These are phyloP conservation scores for Shiraia sp. DNA, from an alignment of 2,329 filamentous ascomycete genomes.

Conservation along the genomic window DNA sequence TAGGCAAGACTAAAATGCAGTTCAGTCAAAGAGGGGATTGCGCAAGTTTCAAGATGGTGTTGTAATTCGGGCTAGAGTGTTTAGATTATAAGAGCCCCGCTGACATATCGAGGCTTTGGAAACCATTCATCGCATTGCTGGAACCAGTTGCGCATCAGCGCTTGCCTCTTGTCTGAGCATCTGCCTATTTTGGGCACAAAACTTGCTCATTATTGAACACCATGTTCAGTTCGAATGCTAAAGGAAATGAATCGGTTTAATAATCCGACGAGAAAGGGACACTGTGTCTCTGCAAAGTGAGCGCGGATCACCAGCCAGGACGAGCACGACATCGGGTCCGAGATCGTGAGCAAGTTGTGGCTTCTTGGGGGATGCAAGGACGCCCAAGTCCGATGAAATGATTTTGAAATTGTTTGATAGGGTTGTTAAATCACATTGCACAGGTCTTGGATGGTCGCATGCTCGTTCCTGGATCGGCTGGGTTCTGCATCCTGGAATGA, in stretches of 20 bases:
- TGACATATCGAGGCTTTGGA: constrained; percentile 31
- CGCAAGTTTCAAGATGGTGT: constrained; percentile 40
- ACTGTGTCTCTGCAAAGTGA: constrained; percentile 5
- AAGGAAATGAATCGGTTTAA: not conserved
- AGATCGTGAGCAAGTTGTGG: constrained; percentile 3
- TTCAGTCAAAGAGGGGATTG: constrained; percentile 20
- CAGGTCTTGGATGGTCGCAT: no score
- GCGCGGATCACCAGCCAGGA: no score
- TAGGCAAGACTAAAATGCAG: constrained; percentile 12
- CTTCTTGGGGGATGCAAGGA: not conserved
- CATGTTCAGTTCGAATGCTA: no score
- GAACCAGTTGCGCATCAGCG: constrained; percentile 33
- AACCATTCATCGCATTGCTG: constrained; percentile 21
- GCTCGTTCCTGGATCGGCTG: no score
- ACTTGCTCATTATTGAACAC: constrained; percentile 35
- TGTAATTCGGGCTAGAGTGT: constrained; percentile 36
- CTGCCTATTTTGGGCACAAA: constrained; percentile 33
- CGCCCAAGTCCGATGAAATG: no score
- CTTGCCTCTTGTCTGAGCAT: constrained; percentile 19
- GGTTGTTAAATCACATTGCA: no score
- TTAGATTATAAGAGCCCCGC: constrained; percentile 33
- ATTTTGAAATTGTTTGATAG: no score
- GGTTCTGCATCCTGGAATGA: no score
- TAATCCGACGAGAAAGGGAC: constrained; percentile 2
- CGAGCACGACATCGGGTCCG: constrained; percentile 1